Conservation (phyloP, 352 stramenopile species). For the Pythium grandisporangium region DNA sequence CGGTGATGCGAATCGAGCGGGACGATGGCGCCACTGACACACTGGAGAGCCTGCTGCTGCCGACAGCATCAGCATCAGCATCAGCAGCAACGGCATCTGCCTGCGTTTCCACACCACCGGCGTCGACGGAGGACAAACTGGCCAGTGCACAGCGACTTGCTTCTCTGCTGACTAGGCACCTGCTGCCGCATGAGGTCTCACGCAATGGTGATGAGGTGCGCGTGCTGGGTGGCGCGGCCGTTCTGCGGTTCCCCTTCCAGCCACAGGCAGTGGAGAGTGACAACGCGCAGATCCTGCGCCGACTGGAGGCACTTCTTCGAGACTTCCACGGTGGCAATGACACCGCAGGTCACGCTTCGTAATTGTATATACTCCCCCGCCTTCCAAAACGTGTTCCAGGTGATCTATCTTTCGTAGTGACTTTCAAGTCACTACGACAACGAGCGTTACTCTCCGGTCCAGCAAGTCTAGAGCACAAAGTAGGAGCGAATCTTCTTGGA, state of each 20-base stretch:
- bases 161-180: slow-evolving; percentile 3
- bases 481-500: slow-evolving; percentile 75
- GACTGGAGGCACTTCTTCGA: slow-evolving; percentile 25
- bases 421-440: too few relatives aligned
- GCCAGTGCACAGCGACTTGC: not conserved
- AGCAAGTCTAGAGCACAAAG: slow-evolving; percentile 44
- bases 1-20: slow-evolving; percentile 8
- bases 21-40: slow-evolving; percentile 8
- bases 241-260: slow-evolving; percentile 25
- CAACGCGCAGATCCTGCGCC: slow-evolving; percentile 41
- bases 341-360: too few relatives aligned
- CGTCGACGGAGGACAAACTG: not conserved
- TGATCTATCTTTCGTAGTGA: too few relatives aligned
- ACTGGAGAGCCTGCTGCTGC: not conserved
- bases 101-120: not conserved
- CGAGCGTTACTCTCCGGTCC: too few relatives aligned
- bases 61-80: slow-evolving; percentile 6
- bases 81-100: not conserved
- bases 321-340: too few relatives aligned
- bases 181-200: slow-evolving; percentile 4
- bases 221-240: slow-evolving; percentile 42
- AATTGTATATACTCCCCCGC: too few relatives aligned
- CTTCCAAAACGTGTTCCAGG: too few relatives aligned
- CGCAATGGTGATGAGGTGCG: not conserved
- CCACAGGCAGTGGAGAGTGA: slow-evolving; percentile 15